These are phyloP conservation scores for Lonicera japonica DNA, from an alignment of 129 eudicot genomes.

Conservation along the genomic window DNA sequence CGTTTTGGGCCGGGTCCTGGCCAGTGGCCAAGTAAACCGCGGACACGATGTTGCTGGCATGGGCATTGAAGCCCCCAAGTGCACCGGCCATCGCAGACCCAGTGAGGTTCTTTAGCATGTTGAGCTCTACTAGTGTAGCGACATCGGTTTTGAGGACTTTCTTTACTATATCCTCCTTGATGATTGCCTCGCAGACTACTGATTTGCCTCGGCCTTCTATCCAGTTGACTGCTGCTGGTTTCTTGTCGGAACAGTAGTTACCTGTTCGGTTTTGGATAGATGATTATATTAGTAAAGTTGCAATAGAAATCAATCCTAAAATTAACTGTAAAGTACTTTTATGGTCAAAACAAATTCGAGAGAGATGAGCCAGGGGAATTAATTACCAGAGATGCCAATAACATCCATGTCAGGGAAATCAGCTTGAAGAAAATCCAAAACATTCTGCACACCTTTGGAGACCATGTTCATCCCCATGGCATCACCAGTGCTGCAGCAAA, in stretches of 20 bases:
- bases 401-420: slow-evolving; percentile 62
- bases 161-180: slow-evolving; percentile 47
- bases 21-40: slow-evolving; percentile 58
- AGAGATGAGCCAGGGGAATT: background rate
- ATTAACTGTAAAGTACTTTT: too few relatives aligned
- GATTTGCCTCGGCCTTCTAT: slow-evolving; percentile 55
- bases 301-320: too few relatives aligned
- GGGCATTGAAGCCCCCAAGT: slow-evolving; percentile 70
- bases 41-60: slow-evolving; percentile 62
- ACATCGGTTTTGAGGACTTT: slow-evolving; percentile 52
- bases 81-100: slow-evolving; percentile 76
- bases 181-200: slow-evolving; percentile 53
- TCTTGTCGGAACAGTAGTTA: slow-evolving; percentile 53
- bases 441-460: slow-evolving; percentile 54
- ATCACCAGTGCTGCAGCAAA: slow-evolving; percentile 67
- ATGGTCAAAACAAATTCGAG: too few relatives aligned
- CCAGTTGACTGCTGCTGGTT: slow-evolving; percentile 59
- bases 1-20: slow-evolving; percentile 64
- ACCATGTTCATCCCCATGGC: slow-evolving; percentile 80
- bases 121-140: slow-evolving; percentile 55
- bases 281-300: background rate
- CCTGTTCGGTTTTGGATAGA: slow-evolving; percentile 30
- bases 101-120: slow-evolving; percentile 63
- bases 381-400: slow-evolving; percentile 53
- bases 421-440: slow-evolving; percentile 38